Evolutionary conservation across 2,329 filamentous ascomycete genomes (phyloP), one percentile per base, ranked within the genome.

Genomic region (Lachnellula subtilissima): DNA sequence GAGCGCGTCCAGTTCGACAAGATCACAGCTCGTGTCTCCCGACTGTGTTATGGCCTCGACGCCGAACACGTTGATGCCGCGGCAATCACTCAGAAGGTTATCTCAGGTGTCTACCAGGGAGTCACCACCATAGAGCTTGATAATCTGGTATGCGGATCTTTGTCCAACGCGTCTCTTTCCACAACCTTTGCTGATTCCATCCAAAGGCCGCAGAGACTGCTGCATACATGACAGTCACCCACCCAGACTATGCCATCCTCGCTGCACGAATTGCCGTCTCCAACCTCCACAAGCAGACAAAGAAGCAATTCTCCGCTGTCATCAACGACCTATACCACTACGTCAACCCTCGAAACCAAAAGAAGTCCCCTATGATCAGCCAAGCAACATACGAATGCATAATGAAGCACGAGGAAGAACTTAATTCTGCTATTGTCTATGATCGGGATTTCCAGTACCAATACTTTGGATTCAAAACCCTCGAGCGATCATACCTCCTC

Each of bases 1-100:
- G 94, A 99, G 83, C 94, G 94, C 75, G 94, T 99, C 64, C 94
- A 99, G 75, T 99, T 99, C 80, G 94, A 99, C 83, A 99, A 99
- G 81, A 99, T 99, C 84, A 97, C 94, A 70, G 94, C 94, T 69
- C 91, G 94, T 76, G 94, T 99, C 66, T 97, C 94, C 48, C 86
- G 94, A 70, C 82, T 99, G 71, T 99, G 94, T 83, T 99, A 99
- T 75, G 93, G 93, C 65, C 87, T 99, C 57, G 94, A 99, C 72
- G 84, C 89, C 50, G 93, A 89, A 67, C 94, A 99, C 79, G 90
- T 99, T 69, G 94, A 99, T 77, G 91, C 94, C 55, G 94, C 95
- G 64, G 91, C 93, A 70, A 99, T 99, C 73, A 99, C 94, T 58
- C 92, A 96, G 78, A 99, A 97, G 78, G 94, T 99, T 75, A 99